Percentiles rank a stretch among this genome's conserved stretches.
phyloP scores from a whole-genome alignment of 2,329 filamentous ascomycete genomes.

The Alternaria brassicae region DNA sequence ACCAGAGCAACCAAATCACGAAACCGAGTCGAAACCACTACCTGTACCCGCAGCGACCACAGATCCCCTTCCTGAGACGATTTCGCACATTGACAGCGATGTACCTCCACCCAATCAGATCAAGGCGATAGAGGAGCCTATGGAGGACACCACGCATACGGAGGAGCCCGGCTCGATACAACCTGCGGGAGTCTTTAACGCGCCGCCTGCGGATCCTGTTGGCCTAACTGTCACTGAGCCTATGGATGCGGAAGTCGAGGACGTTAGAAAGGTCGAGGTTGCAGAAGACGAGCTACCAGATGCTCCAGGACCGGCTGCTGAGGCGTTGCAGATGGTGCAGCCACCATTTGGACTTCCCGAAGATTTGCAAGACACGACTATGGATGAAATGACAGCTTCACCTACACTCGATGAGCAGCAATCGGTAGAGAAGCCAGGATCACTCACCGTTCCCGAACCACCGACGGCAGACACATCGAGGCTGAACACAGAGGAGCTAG shows the following conservation, averaged over 20 bases:
- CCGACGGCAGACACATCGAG: conserved; percentile 44
- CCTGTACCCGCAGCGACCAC: conserved; percentile 25
- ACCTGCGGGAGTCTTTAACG: conserved; percentile 19
- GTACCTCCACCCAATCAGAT: conserved; percentile 19
- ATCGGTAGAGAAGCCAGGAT: conserved; percentile 43
- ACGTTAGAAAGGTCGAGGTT: conserved; percentile 5
- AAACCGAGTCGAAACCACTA: conserved; percentile 8
- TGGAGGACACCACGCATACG: conserved; percentile 25
- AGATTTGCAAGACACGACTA: conserved; percentile 6
- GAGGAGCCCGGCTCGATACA: conserved; percentile 29
- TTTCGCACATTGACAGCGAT: conserved; percentile 35
- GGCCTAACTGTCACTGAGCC: conserved; percentile 28
- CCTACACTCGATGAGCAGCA: conserved; percentile 35
- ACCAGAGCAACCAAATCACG: conserved; percentile 4
- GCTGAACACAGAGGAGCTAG: conserved; percentile 47
- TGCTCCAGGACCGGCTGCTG: conserved; percentile 33
- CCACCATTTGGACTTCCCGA: conserved; percentile 8
- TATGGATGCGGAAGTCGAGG: conserved; percentile 20
- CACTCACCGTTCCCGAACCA: conserved; percentile 33
- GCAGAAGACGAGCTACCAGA: conserved; percentile 25
- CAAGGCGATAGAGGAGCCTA: conserved; percentile 20
- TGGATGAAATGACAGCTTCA: conserved; percentile 27
- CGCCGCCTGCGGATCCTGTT: conserved; percentile 27
- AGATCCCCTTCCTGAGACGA: conserved; percentile 24
- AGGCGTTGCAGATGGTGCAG: conserved; percentile 25